Conservation (phyloP, 2,329 filamentous ascomycete genomes). For the Diaporthe ilicicola region DNA sequence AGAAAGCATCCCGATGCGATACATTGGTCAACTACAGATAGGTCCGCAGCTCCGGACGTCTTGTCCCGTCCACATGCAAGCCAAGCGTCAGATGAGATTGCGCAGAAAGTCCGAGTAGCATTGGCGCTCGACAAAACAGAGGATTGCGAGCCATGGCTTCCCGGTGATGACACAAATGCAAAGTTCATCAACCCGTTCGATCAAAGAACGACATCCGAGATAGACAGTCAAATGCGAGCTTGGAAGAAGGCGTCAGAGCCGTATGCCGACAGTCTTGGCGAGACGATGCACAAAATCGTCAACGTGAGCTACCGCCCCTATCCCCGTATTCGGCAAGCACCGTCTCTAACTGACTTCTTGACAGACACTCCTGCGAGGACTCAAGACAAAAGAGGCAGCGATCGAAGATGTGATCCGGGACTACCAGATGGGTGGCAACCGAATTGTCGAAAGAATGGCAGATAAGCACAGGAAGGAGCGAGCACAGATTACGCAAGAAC, state of each 20-base stretch:
- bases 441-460: slow-evolving; percentile 8
- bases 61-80: not conserved
- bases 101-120: not conserved
- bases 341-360: not conserved
- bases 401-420: slow-evolving; percentile 18
- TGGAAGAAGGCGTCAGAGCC: not conserved
- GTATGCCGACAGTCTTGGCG: slow-evolving; percentile 11
- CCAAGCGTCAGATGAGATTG: not conserved
- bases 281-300: slow-evolving; percentile 31
- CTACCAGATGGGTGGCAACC: slow-evolving; percentile 18
- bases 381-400: slow-evolving; percentile 24
- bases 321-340: no score
- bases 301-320: slow-evolving; percentile 12
- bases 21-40: not conserved
- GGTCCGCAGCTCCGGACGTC: not conserved
- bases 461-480: slow-evolving; percentile 15
- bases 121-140: not conserved
- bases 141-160: no score
- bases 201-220: not conserved
- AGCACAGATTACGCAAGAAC: not conserved
- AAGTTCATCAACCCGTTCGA: not conserved
- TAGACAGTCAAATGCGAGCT: not conserved
- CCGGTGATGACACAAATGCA: not conserved
- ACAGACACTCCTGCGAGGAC: slow-evolving; percentile 25
- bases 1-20: no score